Evolutionary conservation across 306 rosid species (phyloP), one percentile per base, ranked within the genome.

Genomic region (Psophocarpus tetragonolobus): DNA sequence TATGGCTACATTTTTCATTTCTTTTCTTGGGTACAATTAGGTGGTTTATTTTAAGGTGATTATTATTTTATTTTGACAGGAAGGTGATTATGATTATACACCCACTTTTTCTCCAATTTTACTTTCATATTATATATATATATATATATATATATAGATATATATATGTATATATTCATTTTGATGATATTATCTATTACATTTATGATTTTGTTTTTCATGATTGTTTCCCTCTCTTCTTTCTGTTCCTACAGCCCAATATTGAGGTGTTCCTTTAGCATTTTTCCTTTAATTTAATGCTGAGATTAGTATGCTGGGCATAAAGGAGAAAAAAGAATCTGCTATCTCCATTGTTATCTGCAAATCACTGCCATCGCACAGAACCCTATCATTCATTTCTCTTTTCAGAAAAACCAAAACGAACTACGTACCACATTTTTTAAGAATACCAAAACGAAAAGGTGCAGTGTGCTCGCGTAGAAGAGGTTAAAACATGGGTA

Each of bases 291-390:
- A 48, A 26, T 83, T 72, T 35, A 72, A 50, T 65, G 62, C 64
- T 30, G n/a, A 62, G 57, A 78, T 38, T 76, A 77, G 77, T 84
- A 85, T 82, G 78, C 82, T 71, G 84, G 82, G 60, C 21, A 84
- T 26, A 62, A 80, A 71, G 54, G 74, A 76, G 84, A 64, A 66
- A 78, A 73, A 77, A 75, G 51, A 80, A 76, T 73, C 65, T 45
- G 7, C 13, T 0, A 24, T 67, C 35, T 21, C 65, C 75, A 39
- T 81, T 41, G 23, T 42, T 39, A 30, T 68, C 44, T 69, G 75
- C 56, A 62, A 58, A 60, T 24, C 41, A 73, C 54, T 71, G 76
- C 3, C 48, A 50, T 20, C 23, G 4, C 72, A 56, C 65, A 33
- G 12, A 68, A 71, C 79, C 72, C 68, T 60, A 64, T 79, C 79